These are phyloP conservation scores for Exobasidium cylindrosporum DNA, from an alignment of 1,284 basidiomycete genomes.

Conservation along the genomic window DNA sequence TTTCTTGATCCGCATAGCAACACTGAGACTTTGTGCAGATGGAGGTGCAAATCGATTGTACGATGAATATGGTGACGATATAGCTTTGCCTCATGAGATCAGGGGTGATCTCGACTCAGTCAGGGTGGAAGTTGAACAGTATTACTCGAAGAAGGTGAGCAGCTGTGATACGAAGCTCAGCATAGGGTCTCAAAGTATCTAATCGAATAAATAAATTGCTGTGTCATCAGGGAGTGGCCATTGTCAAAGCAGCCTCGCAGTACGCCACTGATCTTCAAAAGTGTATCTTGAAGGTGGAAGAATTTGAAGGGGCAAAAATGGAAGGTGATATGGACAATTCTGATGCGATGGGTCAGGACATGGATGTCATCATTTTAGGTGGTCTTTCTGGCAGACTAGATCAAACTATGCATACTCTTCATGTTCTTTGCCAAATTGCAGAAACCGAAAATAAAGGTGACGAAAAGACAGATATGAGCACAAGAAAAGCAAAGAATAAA, in stretches of 20 bases:
- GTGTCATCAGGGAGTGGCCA: constrained; percentile 63
- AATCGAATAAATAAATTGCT: no score
- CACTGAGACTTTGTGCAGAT: constrained; percentile 70
- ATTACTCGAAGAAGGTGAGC: constrained; percentile 62
- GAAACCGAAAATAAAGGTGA: constrained; percentile 10
- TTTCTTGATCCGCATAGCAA: constrained; percentile 24
- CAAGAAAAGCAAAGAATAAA: constrained; percentile 45
- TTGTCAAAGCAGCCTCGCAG: constrained; percentile 71
- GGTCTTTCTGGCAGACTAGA: constrained; percentile 87
- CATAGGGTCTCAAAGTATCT: no score
- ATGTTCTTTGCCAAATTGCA: constrained; percentile 73
- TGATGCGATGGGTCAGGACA: constrained; percentile 11
- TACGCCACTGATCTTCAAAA: constrained; percentile 93
- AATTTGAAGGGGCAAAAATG: constrained; percentile 59
- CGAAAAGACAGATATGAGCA: constrained; percentile 28
- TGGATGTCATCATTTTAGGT: constrained; percentile 71
- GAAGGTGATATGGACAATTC: constrained; percentile 9
- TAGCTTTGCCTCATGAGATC: constrained; percentile 70
- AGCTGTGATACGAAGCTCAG: constrained; percentile 63
- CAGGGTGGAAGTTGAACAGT: constrained; percentile 68
- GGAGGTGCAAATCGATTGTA: constrained; percentile 87
- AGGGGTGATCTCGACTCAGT: constrained; percentile 92
- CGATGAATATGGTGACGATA: constrained; percentile 62
- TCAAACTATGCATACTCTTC: constrained; percentile 86
- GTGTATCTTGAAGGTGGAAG: constrained; percentile 67